A percentile compares a stretch with the other conserved stretches of the same genome.
phyloP scores from a whole-genome alignment of 192 early-diverging fungal species.

The Spizellomyces punctatus region DNA sequence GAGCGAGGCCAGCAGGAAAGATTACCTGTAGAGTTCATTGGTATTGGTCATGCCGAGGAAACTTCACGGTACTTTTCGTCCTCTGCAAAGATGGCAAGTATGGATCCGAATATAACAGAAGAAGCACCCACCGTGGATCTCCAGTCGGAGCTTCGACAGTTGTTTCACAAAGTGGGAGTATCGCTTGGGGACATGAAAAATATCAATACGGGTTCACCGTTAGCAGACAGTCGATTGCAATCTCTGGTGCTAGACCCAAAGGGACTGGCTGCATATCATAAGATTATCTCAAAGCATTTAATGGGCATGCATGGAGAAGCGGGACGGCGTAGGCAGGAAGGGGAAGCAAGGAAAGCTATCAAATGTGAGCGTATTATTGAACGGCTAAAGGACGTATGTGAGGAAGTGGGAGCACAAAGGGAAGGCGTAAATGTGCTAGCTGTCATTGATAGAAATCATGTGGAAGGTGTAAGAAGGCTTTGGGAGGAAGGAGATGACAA shows the following conservation, averaged over 20 bases:
- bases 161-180: constrained; percentile 22
- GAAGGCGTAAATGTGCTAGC: constrained; percentile 12
- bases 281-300: constrained; percentile 17
- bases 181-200: background rate
- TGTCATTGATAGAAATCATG: constrained; percentile 29
- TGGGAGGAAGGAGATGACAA: constrained; percentile 2
- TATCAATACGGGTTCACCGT: constrained; percentile 12
- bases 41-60: constrained; percentile 28
- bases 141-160: constrained; percentile 3
- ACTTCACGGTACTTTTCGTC: constrained; percentile 7
- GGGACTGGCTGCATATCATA: constrained; percentile 14
- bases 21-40: constrained; percentile 30
- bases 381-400: constrained; percentile 15
- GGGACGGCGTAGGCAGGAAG: background rate
- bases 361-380: constrained; percentile 25
- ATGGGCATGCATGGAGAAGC: background rate
- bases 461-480: constrained; percentile 24
- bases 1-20: constrained; percentile 3
- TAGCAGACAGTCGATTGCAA: constrained; percentile 21
- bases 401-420: constrained; percentile 14
- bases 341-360: constrained; percentile 16
- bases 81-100: background rate
- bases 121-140: background rate
- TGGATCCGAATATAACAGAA: background rate
- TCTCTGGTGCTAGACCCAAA: constrained; percentile 23